Conservation (phyloP, 352 stramenopile species). For the Phytophthora pisi region DNA sequence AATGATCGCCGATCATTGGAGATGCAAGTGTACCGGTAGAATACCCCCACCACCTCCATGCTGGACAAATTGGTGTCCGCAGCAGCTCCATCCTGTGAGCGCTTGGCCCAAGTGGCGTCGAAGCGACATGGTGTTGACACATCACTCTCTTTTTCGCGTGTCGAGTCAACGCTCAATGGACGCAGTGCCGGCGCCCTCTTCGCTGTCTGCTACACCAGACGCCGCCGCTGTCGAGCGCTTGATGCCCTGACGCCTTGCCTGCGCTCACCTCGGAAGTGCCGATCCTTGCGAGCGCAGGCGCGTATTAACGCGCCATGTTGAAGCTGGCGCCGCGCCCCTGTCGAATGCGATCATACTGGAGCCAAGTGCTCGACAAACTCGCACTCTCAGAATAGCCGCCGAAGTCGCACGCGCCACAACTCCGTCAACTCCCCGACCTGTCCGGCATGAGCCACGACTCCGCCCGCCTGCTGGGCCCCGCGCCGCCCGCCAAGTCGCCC, state of each 20-base stretch:
- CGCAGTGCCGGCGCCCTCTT: not conserved
- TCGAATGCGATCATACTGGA: slow-evolving; percentile 6
- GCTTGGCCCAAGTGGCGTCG: not conserved
- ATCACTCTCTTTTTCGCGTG: not conserved
- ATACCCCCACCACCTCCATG: too few species aligned
- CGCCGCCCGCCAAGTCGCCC: slow-evolving; percentile 29
- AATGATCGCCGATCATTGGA: too few species aligned
- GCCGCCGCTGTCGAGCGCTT: not conserved
- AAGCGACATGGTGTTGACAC: slow-evolving; percentile 1
- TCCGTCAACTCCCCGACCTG: too few species aligned
- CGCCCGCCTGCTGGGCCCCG: slow-evolving; percentile 20
- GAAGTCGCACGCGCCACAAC: too few species aligned
- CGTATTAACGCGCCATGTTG: slow-evolving; percentile 24
- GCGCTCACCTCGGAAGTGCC: not conserved
- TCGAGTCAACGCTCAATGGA: not conserved
- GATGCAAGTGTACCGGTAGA: too few species aligned
- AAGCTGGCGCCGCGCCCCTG: slow-evolving; percentile 7
- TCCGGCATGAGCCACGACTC: slow-evolving; percentile 22
- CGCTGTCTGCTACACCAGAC: not conserved
- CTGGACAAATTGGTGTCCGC: not conserved
- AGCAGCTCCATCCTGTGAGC: not conserved
- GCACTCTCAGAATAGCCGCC: slow-evolving; percentile 23
- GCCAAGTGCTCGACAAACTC: slow-evolving; percentile 7
- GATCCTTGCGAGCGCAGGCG: slow-evolving; percentile 7
- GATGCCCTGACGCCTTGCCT: not conserved